Conservation (phyloP, 2,329 filamentous ascomycete genomes). For the Sporothrix euskadiensis region DNA sequence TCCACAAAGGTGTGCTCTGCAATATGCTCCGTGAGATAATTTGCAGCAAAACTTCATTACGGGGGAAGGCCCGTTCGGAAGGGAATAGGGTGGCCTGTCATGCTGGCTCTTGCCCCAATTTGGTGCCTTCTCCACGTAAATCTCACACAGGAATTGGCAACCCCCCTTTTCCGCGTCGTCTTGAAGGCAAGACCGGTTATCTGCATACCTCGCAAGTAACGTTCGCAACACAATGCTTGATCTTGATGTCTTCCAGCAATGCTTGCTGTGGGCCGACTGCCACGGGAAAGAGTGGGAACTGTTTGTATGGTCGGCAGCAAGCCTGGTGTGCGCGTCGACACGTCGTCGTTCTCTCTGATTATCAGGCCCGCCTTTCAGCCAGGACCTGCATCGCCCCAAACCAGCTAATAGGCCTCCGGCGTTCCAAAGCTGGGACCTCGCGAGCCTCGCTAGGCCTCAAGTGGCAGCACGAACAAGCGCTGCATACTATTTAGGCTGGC, state of each 20-base stretch:
- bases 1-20: not conserved
- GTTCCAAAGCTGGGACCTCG: conserved; percentile 15
- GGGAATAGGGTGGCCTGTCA: not conserved
- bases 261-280: not conserved
- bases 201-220: not conserved
- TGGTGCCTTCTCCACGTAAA: conserved; percentile 14
- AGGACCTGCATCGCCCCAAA: not conserved
- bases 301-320: not conserved
- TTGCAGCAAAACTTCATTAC: not conserved
- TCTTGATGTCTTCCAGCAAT: not conserved
- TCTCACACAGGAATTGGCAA: conserved; percentile 14
- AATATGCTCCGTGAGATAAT: not conserved
- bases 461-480: not conserved
- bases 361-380: not conserved
- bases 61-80: conserved; percentile 21
- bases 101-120: not conserved
- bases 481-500: no score
- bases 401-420: conserved; percentile 15
- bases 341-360: not conserved
- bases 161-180: not conserved
- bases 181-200: conserved; percentile 2
- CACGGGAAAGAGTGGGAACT: not conserved
- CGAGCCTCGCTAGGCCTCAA: conserved; percentile 16
- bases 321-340: conserved; percentile 1
- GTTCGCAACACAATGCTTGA: not conserved